Evolutionary conservation across 768 basidiomycete genomes (phyloP).

Genomic region (Podaxis sp.): DNA sequence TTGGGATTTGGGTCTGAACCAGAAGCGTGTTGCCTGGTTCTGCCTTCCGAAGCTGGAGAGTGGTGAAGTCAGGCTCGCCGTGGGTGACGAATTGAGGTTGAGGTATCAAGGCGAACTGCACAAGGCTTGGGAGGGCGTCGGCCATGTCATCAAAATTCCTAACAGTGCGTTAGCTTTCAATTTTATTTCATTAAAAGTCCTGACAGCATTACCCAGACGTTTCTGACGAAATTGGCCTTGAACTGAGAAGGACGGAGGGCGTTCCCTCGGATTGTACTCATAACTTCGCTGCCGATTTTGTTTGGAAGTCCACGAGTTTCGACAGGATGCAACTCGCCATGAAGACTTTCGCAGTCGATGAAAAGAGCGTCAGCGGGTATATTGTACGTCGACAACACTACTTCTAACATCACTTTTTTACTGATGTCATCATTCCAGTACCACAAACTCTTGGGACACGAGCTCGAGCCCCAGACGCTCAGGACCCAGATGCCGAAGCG

Average conservation of each 20-base stretch:
- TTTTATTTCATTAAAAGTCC: slow-evolving; percentile 1
- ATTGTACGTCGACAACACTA: slow-evolving; percentile 58
- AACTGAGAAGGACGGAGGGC: slow-evolving; percentile 85
- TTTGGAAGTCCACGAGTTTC: slow-evolving; percentile 99
- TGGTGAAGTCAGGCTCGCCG: slow-evolving; percentile 94
- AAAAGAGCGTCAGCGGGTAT: slow-evolving; percentile 98
- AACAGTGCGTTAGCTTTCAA: slow-evolving; percentile 65
- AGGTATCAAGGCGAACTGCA: slow-evolving; percentile 87
- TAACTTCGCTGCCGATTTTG: slow-evolving; percentile 96
- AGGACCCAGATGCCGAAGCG: slow-evolving; percentile 94
- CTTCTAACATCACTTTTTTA: neutral
- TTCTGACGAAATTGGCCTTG: slow-evolving; percentile 95
- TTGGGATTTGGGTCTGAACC: slow-evolving; percentile 98
- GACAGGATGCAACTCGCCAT: slow-evolving; percentile 99
- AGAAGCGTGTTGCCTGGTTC: slow-evolving; percentile 99
- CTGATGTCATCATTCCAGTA: slow-evolving; percentile 50
- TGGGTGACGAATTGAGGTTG: slow-evolving; percentile 91
- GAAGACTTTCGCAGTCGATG: slow-evolving; percentile 99
- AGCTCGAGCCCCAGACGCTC: slow-evolving; percentile 89
- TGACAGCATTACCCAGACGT: slow-evolving; percentile 55
- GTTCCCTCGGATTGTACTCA: slow-evolving; percentile 93
- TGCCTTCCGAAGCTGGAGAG: slow-evolving; percentile 94
- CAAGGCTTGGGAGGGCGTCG: slow-evolving; percentile 95
- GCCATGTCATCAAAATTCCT: slow-evolving; percentile 98
- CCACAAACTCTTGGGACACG: slow-evolving; percentile 97